Evolutionary conservation across 1,139 yeast species (phyloP), one percentile per base, ranked within the genome.

Genomic region (Kodamaea derodonti): DNA sequence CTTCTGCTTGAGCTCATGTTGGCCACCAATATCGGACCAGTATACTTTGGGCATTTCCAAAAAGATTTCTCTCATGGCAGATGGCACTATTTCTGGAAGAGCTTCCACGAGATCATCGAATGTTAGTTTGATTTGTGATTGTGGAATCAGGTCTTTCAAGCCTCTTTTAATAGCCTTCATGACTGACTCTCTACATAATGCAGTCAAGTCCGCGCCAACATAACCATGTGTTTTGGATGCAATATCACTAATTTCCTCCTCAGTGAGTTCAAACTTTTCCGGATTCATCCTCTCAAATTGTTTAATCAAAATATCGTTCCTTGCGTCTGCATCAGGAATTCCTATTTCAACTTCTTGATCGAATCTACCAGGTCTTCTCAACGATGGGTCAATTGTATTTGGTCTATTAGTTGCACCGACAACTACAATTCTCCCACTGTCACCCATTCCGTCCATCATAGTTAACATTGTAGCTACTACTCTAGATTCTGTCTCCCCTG

Each of bases 21-120:
- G 97, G 1, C 99, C 99, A 14, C 98, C 98, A 47, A 92, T 90
- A 59, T 94, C 98, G 11, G 78, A 65, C 98, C 98, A 92, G 44
- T 76, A 72, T 1, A 90, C 95, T 51, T 87, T 85, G 3, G 98
- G 97, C 74, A 90, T 86, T 51, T 92, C 99, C 36, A 92, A 65
- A 40, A 88, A 81, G 37, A 90, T 86, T 53, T 94, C 98, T 40
- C 96, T 74, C 98, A 94, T 92, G 2, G 97, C 98, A 40, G 95
- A 84, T 1, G 98, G 98, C 33, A 95, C 71, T 6, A 92, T 78
- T 22, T 85, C 94, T 1, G 80, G 63, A 51, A 88, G 58, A 0
- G 97, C 92, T 15, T 60, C 60, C 30, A 77, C 75, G 17, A 90
- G 65, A 51, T 90, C 95, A 1, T 55, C 61, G 8, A 65, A 37